These are phyloP conservation scores for Arctium lappa DNA, from an alignment of 129 eudicot genomes.

Conservation along the genomic window DNA sequence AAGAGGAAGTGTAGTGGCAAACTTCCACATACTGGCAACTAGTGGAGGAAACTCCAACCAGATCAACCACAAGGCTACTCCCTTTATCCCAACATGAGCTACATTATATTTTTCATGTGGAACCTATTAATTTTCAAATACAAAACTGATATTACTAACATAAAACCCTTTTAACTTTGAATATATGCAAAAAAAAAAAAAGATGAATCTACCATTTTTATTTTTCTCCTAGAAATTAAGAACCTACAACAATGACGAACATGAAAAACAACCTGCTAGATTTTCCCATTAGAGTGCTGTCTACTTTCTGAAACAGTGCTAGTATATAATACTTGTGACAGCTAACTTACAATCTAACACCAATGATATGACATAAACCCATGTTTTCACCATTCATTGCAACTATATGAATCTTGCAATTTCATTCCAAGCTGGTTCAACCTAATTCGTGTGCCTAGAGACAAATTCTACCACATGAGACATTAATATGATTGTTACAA, in stretches of 20 bases:
- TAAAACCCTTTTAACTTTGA: background rate
- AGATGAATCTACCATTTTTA: background rate
- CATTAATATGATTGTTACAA: background rate
- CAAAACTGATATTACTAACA: background rate
- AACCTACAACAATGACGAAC: background rate
- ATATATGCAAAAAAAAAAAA: background rate
- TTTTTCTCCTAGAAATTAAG: background rate
- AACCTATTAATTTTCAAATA: background rate
- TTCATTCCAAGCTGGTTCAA: constrained; percentile 1
- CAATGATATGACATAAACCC: background rate
- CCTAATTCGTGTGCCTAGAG: background rate
- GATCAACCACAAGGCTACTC: background rate
- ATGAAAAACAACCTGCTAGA: background rate
- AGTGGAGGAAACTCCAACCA: background rate
- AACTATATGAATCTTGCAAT: background rate
- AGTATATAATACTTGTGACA: background rate
- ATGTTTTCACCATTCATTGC: background rate
- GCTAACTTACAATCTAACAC: constrained; percentile 2
- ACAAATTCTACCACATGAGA: background rate
- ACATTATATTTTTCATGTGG: background rate
- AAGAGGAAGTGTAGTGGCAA: background rate
- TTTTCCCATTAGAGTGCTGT: background rate
- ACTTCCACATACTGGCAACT: background rate
- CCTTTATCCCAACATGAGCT: background rate
- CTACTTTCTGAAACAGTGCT: background rate